Evolutionary conservation across 164 flowering plant genomes (phyloP).

Genomic region (Annona cherimola): DNA sequence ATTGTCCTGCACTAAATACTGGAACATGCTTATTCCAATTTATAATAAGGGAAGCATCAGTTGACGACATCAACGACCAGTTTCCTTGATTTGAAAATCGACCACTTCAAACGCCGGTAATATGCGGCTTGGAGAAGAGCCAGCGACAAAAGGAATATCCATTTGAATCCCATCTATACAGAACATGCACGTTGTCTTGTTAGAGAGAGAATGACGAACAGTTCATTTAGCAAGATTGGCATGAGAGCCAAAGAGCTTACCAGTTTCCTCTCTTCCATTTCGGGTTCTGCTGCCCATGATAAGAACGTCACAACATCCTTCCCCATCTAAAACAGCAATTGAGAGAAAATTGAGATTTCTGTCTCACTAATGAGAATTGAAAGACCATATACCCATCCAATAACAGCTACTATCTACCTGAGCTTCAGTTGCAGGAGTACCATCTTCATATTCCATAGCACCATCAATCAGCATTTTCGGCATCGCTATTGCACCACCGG

Average conservation of each 20-base stretch:
- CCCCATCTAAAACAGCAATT: constrained; percentile 52
- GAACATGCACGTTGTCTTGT: neutral
- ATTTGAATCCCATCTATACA: constrained; percentile 36
- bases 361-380: neutral
- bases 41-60: constrained; percentile 7
- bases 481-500: constrained; percentile 98
- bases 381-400: neutral
- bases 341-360: neutral
- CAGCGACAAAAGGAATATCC: constrained; percentile 32
- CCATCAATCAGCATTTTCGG: constrained; percentile 95
- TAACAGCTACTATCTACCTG: constrained; percentile 43
- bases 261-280: constrained; percentile 93
- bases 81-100: constrained; percentile 31
- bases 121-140: constrained; percentile 38
- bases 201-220: neutral
- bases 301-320: constrained; percentile 78
- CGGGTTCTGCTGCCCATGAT: constrained; percentile 91
- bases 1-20: too few relatives aligned
- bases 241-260: constrained; percentile 20
- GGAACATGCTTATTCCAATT: too few relatives aligned
- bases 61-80: constrained; percentile 32
- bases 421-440: constrained; percentile 80
- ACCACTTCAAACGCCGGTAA: constrained; percentile 35
- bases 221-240: neutral
- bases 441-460: constrained; percentile 88